Percentiles rank a stretch among this genome's conserved stretches.
phyloP scores from a whole-genome alignment of 1,139 yeast genomes.

The Arxiozyma telluris region DNA sequence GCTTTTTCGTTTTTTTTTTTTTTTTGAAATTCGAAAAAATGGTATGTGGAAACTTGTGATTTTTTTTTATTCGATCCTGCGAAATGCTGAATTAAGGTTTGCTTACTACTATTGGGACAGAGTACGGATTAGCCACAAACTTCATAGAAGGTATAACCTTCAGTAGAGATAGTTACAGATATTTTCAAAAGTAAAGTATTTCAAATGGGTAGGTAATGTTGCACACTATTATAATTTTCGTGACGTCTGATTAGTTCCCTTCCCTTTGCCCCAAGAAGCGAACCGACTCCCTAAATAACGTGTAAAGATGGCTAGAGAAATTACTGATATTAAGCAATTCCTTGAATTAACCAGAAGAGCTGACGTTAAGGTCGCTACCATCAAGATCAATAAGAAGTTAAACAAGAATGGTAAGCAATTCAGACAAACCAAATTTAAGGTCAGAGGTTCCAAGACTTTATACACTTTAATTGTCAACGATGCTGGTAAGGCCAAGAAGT shows the following conservation, averaged over 20 bases:
- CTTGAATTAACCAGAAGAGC: constrained; percentile 97
- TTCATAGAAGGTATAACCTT: too few relatives aligned
- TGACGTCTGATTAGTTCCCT: too few relatives aligned
- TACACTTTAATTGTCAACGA: constrained; percentile 96
- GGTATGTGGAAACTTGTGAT: too few relatives aligned
- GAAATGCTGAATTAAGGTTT: too few relatives aligned
- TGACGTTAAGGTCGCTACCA: constrained; percentile 88
- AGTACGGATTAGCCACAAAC: too few relatives aligned
- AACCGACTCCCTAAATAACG: constrained; percentile 4
- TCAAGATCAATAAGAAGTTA: constrained; percentile 81
- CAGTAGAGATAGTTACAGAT: too few relatives aligned
- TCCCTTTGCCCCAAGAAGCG: neutral
- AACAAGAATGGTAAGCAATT: constrained; percentile 76
- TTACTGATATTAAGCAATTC: constrained; percentile 95
- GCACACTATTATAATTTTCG: neutral
- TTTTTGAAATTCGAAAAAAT: neutral
- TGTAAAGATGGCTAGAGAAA: constrained; percentile 44
- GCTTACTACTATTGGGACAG: too few relatives aligned
- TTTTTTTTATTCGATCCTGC: too few relatives aligned
- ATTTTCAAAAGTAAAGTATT: too few relatives aligned
- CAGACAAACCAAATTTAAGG: constrained; percentile 98
- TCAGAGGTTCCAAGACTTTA: constrained; percentile 90
- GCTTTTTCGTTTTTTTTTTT: neutral
- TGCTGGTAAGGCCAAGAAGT: constrained; percentile 95
- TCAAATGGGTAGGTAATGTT: too few relatives aligned